Evolutionary conservation across 495 filamentous ascomycete genomes (phyloP), one percentile per base, ranked within the genome.

Genomic region (Aspergillus ellipticus): DNA sequence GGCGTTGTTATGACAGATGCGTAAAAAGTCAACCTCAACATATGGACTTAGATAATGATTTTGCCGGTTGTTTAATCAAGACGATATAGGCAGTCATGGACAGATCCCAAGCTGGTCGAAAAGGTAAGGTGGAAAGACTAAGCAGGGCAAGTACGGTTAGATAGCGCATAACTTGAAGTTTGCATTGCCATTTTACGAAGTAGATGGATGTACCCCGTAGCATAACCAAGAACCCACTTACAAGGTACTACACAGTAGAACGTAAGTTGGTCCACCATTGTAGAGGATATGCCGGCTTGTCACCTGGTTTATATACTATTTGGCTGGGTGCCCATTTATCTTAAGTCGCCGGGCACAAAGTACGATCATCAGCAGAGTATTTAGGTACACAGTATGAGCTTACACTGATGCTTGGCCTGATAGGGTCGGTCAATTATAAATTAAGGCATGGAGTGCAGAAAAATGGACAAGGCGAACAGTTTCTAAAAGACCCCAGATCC

Each of bases 401-500:
- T 53, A 41, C 33, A 6, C 33, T 20, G n/a, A 11, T 22, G 41
- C n/a, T 54, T 54, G 17, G 56, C n/a, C 45, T 35, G 57, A 55
- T 51, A 59, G 55, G 51, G 51, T 41, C 51, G 43, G 53, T 55
- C 28, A 56, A 47, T 24, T 42, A 24, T 49, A 43, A 39, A 19
- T 21, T 26, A 17, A 33, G 52, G n/a, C 42, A 55, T 47, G 53
- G 54, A 58, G 39, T 57, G 55, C 62, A 58, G 54, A 52, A 49
- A 53, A 47, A 53, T 58, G 54, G 54, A 53, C 49, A 51, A 61
- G 49, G 53, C 56, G 62, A 64, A 60, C 55, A 28, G 53, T 58
- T 55, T 20, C 58, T 56, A 61, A 56, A 47, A 49, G 54, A 57
- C 61, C 61, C 61, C 61, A 42, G 62, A 64, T 61, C 62, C n/a